Base-by-base conservation (phyloP, 2,329 filamentous ascomycete genomes). In the Trichoderma sp. region DNA sequence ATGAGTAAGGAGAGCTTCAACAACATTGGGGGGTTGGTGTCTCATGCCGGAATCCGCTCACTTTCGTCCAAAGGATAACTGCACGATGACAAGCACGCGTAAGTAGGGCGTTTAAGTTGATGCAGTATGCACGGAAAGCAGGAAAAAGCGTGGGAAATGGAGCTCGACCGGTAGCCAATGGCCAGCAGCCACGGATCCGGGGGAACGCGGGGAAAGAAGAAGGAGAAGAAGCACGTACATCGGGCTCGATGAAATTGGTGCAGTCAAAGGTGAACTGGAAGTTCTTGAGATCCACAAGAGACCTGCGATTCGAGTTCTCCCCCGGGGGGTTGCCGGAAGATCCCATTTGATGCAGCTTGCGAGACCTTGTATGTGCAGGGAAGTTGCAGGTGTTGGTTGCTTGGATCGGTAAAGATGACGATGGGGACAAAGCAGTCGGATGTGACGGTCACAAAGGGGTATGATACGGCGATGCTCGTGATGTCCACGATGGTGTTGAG, bases 221-320 rank as follows among this genome's bases (percentile, higher is more conserved):
- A 24, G 21, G 2, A 24, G 21, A 24, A 62, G 3, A 39, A 10
- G 12, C 34, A 73, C 74, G 73, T 66, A 76, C 74, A 69, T 76
- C 74, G 21, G 74, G 71, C 55, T 77, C 74, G 17, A 76, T 75
- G 28, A 72, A 74, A 43, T 69, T 64, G 19, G 71, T 68, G 58
- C 69, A 69, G 51, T 68, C 71, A 64, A 78, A 78, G 5, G 76
- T 78, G 62, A 78, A 78, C 48, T 73, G 71, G 41, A 74, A 76
- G 21, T 58, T 39, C 41, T 39, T 30, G n/a, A 64, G 52, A 24
- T 64, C 54, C 21, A 30, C 28, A 26, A 59, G 41, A 50, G 61
- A 28, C 17, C 34, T 62, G 24, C n/a, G 48, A 10, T 44, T 43
- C 14, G 41, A 17, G 7, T 47, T 28, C 2, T 45, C 41, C 9